Evolutionary conservation across 2,329 filamentous ascomycete genomes (phyloP).

Genomic region (Trichoderma hamatum): DNA sequence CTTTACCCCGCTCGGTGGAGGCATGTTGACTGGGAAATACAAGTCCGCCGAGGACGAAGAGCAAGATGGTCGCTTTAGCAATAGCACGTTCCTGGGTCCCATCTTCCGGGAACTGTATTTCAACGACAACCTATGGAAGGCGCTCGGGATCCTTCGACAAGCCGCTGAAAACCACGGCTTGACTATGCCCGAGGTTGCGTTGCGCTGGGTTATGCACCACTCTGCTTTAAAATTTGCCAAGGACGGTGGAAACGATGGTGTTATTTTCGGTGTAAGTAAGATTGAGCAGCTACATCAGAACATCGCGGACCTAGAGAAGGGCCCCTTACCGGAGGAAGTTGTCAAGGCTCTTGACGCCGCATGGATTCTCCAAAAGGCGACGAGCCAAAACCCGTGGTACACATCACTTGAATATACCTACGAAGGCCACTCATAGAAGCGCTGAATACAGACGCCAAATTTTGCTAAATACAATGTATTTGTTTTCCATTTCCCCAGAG

Average conservation of each 20-base stretch:
- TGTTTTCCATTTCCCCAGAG: neutral
- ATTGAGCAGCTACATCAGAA: slow-evolving; percentile 54
- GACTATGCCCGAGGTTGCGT: slow-evolving; percentile 66
- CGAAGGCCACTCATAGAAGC: slow-evolving; percentile 15
- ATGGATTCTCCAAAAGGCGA: slow-evolving; percentile 14
- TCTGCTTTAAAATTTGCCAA: slow-evolving; percentile 47
- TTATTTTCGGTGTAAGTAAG: slow-evolving; percentile 56
- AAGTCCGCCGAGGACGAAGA: neutral
- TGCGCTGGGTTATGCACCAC: slow-evolving; percentile 72
- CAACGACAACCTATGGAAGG: slow-evolving; percentile 58
- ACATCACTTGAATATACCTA: slow-evolving; percentile 15
- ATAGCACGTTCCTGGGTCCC: slow-evolving; percentile 5
- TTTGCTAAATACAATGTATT: neutral
- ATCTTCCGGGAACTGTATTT: slow-evolving; percentile 53
- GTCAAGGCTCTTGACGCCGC: slow-evolving; percentile 44
- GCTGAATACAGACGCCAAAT: neutral
- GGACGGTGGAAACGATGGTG: slow-evolving; percentile 48
- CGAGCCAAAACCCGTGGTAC: slow-evolving; percentile 17
- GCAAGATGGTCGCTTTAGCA: slow-evolving; percentile 1
- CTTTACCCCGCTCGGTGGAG: slow-evolving; percentile 17
- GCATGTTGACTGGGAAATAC: slow-evolving; percentile 13
- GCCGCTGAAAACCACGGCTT: slow-evolving; percentile 66
- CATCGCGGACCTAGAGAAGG: slow-evolving; percentile 55
- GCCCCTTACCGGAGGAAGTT: slow-evolving; percentile 72
- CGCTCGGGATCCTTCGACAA: slow-evolving; percentile 64